Evolutionary conservation across 331 rosid species (phyloP), one percentile per base, ranked within the genome.

Genomic region (Quercus phellos): DNA sequence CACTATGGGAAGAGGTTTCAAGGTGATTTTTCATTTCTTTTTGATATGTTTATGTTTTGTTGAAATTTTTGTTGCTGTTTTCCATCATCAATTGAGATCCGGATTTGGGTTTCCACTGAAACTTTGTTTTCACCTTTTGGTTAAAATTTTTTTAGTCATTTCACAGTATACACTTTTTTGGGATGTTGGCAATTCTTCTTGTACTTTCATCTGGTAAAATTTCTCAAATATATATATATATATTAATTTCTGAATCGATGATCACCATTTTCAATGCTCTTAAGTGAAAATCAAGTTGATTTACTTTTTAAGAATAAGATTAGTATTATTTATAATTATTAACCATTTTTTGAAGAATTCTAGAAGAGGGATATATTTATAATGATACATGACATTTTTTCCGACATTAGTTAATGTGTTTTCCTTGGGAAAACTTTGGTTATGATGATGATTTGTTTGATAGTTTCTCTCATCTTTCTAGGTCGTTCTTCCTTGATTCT

Each of bases 1-100:
- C 99, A 73, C 85, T 95, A 79, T 93, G 99, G 99, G 96, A 95
- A 71, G 87, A 95, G 30, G 87, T 95, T 85, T 87, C 99, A 82
- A 95, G 99, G 98, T 95, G 30, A 86, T 3, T 16, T 4, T 7
- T 46, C 4, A 46, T 10, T 64, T 56, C 10, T 19, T 22, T 17
- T 4, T 73, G 8, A 43, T 7, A 26, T 1, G 16, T 11, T 70
- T 21, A 12, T 26, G 46, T 16, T 22, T 30, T 42, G 29, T 18
- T 8, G 71, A 34, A 18, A 66, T 17, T 18, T 18, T 1, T 66
- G 71, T 46, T n/a, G 51, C n/a, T 12, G 53, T 46, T 0, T 46
- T 46, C n/a, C 17, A 66, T 66, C 71, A 22, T 9, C 7, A 58
- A 10, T 21, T 24, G 17, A 58, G 64, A 58, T 21, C 64, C 63